Conservation (phyloP, 2,329 filamentous ascomycete species). For the Exophiala sp. region DNA sequence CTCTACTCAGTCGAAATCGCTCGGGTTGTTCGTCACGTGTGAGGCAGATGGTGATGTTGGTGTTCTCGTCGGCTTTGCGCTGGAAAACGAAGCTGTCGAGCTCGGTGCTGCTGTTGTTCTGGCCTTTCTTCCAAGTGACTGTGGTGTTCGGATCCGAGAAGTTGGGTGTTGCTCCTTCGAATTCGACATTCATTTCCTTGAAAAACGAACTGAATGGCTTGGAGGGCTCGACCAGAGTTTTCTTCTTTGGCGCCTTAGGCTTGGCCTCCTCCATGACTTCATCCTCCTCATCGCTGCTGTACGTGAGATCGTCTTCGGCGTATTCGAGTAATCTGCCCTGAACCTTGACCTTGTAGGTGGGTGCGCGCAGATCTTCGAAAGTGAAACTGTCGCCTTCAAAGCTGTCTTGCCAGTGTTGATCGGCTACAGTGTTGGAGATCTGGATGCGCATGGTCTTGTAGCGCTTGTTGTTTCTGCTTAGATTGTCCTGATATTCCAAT, state of each 20-base stretch:
- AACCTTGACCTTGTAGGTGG: constrained; percentile 85
- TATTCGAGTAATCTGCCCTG: constrained; percentile 80
- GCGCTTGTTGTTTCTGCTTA: constrained; percentile 71
- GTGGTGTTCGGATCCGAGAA: constrained; percentile 43
- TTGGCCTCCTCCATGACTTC: constrained; percentile 39
- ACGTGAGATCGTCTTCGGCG: constrained; percentile 52
- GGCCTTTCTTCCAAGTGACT: constrained; percentile 84
- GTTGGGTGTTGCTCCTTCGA: constrained; percentile 44
- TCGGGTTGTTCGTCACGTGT: constrained; percentile 81
- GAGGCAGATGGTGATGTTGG: constrained; percentile 86
- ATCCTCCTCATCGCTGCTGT: constrained; percentile 44
- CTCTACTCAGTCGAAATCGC: constrained; percentile 73
- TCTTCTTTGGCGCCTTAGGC: constrained; percentile 30
- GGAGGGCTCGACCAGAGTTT: constrained; percentile 25
- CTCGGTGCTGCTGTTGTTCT: constrained; percentile 62
- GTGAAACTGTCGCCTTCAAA: constrained; percentile 74
- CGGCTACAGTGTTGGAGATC: constrained; percentile 91
- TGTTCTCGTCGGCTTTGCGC: constrained; percentile 85
- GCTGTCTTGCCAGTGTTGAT: constrained; percentile 84
- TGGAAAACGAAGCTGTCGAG: constrained; percentile 93
- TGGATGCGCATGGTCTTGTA: constrained; percentile 85
- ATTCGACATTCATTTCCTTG: constrained; percentile 51
- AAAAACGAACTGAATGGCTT: constrained; percentile 50
- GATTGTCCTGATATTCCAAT: constrained; percentile 80
- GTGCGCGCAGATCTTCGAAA: constrained; percentile 71